Base-by-base conservation (phyloP, 2,329 filamentous ascomycete species). In the Lanzia echinophila region DNA sequence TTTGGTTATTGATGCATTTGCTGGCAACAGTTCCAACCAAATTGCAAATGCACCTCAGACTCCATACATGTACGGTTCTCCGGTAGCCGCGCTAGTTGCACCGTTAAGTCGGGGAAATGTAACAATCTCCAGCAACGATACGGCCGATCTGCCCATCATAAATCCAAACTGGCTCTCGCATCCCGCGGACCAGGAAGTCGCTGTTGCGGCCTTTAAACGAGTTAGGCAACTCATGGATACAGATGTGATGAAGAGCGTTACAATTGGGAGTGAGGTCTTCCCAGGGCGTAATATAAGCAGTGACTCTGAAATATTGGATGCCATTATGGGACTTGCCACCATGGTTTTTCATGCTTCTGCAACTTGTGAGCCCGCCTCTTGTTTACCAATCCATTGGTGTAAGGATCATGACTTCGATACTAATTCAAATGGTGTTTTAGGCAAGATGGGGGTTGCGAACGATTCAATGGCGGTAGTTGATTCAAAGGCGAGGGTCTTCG, bases 391-490 rank as follows among this genome's bases (percentile, higher is more conserved):
- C 28, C 22, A 15, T 38, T 33, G 3, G 6, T 3, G 6, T 19
- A 15, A 20, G 33, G 4, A 20, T 38, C 13, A 22, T 36, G 38
- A 48, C 20, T 19, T 12, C 10, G 20, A 48, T 31, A 38, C 19
- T 39, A 48, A 20, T n/a, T 12, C 19, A 38, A n/a, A 76, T 75
- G 41, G 24, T 44, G 8, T 7, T 20, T 11, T 44, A 44, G 41
- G 41, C 41, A 45, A 45, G 64, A 84, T 84, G 79, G 81, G 79
- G 0, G 71, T 66, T 52, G 13, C 53, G 0, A 71, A 62, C 2
- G 73, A 75, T 15, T 10, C 32, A 7, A 70, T 73, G 22, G 59
- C 60, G 2, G 61, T 63, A 28, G 57, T 62, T 20, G 61, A 63
- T 50, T 47, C 56, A 1, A 45, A 58, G 28, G 53, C 53, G 4